Evolutionary conservation across 257 asterid genomes (phyloP).

Genomic region (Solanum megistacrolobum): DNA sequence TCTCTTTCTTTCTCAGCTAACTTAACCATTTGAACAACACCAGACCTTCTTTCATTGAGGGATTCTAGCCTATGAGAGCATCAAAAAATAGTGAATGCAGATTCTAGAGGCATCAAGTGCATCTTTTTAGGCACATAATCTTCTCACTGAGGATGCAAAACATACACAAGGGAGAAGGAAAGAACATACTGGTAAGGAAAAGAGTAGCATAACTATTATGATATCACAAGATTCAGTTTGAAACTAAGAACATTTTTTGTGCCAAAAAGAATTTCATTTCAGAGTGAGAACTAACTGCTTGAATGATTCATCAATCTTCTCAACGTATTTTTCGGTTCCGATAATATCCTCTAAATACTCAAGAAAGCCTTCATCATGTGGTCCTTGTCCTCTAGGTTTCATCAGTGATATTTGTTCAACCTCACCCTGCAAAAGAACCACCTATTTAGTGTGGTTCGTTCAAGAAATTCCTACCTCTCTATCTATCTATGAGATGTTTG

Average conservation of each 20-base stretch:
- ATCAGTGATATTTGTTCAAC: slow-evolving; percentile 96
- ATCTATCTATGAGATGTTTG: background rate
- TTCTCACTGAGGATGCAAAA: background rate
- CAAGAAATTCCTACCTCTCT: background rate
- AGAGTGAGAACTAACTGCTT: slow-evolving; percentile 54
- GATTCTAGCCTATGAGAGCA: slow-evolving; percentile 51
- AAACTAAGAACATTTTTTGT: background rate
- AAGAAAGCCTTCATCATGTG: slow-evolving; percentile 98
- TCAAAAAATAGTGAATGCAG: background rate
- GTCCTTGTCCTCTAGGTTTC: slow-evolving; percentile 98
- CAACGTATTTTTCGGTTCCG: slow-evolving; percentile 92
- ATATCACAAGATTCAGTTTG: background rate
- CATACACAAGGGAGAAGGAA: background rate
- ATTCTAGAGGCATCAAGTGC: background rate
- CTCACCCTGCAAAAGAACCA: slow-evolving; percentile 66
- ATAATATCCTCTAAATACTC: slow-evolving; percentile 98
- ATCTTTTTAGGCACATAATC: background rate
- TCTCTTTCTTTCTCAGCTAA: slow-evolving; percentile 96
- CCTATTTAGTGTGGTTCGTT: background rate
- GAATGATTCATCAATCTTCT: slow-evolving; percentile 84
- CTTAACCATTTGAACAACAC: slow-evolving; percentile 97
- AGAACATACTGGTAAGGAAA: background rate
- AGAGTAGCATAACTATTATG: background rate
- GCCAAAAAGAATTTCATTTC: background rate
- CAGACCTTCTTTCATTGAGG: slow-evolving; percentile 76